Conservation (phyloP, 2,329 filamentous ascomycete species). For the Boeremia exigua region DNA sequence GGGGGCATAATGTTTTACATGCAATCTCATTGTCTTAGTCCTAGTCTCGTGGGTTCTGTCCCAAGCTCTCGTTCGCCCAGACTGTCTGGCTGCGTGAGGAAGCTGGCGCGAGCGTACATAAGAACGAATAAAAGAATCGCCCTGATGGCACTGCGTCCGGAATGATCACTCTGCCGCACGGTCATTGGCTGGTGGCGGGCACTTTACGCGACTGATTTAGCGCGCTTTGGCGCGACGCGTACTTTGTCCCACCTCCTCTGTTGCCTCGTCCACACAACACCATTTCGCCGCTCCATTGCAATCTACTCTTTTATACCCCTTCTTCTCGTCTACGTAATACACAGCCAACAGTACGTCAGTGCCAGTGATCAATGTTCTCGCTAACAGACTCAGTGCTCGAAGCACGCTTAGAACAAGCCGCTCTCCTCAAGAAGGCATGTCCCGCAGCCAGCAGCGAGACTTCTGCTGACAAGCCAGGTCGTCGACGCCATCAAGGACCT, state of each 20-base stretch:
- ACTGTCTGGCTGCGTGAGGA: slow-evolving; percentile 7
- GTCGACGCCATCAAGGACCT: slow-evolving; percentile 99
- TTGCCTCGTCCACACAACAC: slow-evolving; percentile 11
- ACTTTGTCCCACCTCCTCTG: slow-evolving; percentile 6
- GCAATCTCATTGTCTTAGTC: slow-evolving; percentile 1
- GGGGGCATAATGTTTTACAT: slow-evolving; percentile 7
- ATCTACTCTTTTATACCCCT: slow-evolving; percentile 9
- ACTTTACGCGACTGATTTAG: slow-evolving; percentile 12
- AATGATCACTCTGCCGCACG: too few species aligned
- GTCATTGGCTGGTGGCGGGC: slow-evolving; percentile 3
- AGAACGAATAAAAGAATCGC: not conserved
- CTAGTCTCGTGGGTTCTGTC: slow-evolving; percentile 1
- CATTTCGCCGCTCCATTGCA: not conserved
- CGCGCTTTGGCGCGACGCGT: slow-evolving; percentile 8
- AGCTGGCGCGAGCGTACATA: slow-evolving; percentile 4
- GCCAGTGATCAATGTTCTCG: not conserved
- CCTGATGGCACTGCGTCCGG: too few species aligned
- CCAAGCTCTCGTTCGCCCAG: slow-evolving; percentile 10
- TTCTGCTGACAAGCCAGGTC: slow-evolving; percentile 62
- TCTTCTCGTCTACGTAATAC: slow-evolving; percentile 3
- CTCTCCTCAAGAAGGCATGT: slow-evolving; percentile 87
- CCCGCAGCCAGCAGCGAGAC: not conserved
- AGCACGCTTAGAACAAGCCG: slow-evolving; percentile 94
- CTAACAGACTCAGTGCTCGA: slow-evolving; percentile 74
- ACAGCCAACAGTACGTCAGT: slow-evolving; percentile 12